Base-by-base conservation (phyloP, 495 filamentous ascomycete species). In the Talaromyces thailandensis region DNA sequence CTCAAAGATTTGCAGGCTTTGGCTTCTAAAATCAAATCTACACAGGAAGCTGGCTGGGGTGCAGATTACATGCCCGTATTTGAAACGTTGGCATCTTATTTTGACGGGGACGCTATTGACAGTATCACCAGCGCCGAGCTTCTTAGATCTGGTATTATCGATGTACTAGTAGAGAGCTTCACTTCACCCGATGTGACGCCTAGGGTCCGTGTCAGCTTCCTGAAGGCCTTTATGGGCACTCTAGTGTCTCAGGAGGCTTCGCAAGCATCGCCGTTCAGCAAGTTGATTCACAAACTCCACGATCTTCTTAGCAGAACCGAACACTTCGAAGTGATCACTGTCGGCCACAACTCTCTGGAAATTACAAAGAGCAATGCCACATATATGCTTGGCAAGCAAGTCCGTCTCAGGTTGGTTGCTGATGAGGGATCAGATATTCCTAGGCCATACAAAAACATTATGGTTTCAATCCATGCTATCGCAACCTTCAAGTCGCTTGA, bases 391-490 rank as follows among this genome's bases (percentile, higher is more conserved):
- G 91, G 91, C 7, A 99, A 98, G 70, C 95, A 99, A 68, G 83
- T 99, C 26, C 86, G 92, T 26, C 82, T 99, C 16, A 92, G 90
- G 69, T 78, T 99, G 9, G 84, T 92, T 24, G 92, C 94, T 1
- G 93, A 96, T 62, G 94, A 97, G 1, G 89, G 90, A 40, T 91
- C 90, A 0, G 88, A 95, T 28, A 92, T 98, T 56, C 93, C 93
- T 25, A 81, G 84, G 24, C 76, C 86, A 14, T 98, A 93, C 67
- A 85, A 88, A 32, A 96, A 92, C 63, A 92, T 98, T 64, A 96
- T 96, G 88, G 93, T 99, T 16, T 93, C 92, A 5, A 98, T 99
- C 64, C 95, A 99, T 74, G 95, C 95, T 29, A 98, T 99, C 71
- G 93, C 95, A 8, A 96, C 92, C 0, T 97, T 99, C 75, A 98